A percentile compares a stretch with the other conserved stretches of the same genome.
Conservation (phyloP, 306 rosid genomes). For the Glycyrrhiza uralensis region DNA sequence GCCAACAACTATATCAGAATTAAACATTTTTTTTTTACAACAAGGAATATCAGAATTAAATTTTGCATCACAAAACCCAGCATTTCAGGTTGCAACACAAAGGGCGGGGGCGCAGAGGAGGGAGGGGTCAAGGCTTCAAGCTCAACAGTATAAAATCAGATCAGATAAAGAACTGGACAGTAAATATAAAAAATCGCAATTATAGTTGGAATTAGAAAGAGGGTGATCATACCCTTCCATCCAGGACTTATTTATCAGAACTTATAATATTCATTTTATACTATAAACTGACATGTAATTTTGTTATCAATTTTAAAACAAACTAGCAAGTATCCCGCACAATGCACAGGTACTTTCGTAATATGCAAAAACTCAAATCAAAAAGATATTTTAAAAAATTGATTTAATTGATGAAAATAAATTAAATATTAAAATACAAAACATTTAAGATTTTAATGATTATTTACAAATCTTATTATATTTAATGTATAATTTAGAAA, state of each 20-base stretch:
- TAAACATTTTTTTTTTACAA: too few species aligned
- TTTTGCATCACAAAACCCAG: conserved; percentile 7
- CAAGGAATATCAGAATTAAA: conserved; percentile 34
- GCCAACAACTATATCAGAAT: conserved; percentile 31
- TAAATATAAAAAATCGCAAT: neutral
- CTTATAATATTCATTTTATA: neutral
- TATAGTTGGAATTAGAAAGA: neutral
- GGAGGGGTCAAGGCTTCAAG: neutral
- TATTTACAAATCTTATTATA: neutral
- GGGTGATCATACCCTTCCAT: conserved; percentile 3
- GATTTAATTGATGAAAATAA: neutral
- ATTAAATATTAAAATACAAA: neutral
- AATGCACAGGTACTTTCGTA: neutral
- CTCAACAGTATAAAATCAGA: conserved; percentile 7
- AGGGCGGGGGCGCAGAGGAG: too few species aligned
- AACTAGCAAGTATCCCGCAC: neutral
- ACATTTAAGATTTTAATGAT: neutral
- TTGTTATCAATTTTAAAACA: neutral
- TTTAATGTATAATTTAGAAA: neutral
- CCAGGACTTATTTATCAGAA: conserved; percentile 5
- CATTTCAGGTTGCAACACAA: conserved; percentile 19
- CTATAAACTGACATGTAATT: neutral
- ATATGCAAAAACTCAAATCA: neutral
- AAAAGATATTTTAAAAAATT: neutral
- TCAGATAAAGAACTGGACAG: conserved; percentile 5